These are phyloP conservation scores for Aspergillus pseudonomiae DNA, from an alignment of 2,329 filamentous ascomycete genomes.

Conservation along the genomic window DNA sequence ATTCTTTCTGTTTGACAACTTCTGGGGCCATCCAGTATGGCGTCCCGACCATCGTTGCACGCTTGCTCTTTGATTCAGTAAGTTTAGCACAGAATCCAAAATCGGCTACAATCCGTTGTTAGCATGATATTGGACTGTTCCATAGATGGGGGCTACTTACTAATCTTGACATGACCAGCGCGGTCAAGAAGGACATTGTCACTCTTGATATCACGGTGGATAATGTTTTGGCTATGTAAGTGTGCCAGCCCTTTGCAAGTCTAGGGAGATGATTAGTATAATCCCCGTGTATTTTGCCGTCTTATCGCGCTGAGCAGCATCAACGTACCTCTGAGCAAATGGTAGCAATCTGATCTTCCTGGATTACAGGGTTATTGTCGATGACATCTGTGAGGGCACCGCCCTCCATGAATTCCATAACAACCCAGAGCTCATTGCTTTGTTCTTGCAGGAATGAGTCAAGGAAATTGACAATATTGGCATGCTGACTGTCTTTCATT, in stretches of 20 bases:
- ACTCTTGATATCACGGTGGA: constrained; percentile 98
- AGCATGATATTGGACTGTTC: background rate
- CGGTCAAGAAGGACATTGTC: constrained; percentile 96
- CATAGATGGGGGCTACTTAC: constrained; percentile 59
- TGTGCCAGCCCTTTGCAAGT: constrained; percentile 95
- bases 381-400: constrained; percentile 97
- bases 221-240: constrained; percentile 93
- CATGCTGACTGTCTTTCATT: constrained; percentile 98
- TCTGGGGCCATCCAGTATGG: constrained; percentile 99
- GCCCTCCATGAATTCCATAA: constrained; percentile 99
- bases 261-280: constrained; percentile 52
- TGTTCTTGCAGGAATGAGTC: constrained; percentile 96
- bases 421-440: constrained; percentile 95
- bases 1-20: constrained; percentile 99
- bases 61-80: constrained; percentile 94
- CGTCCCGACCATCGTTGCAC: constrained; percentile 98
- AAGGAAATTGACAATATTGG: constrained; percentile 98
- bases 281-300: background rate
- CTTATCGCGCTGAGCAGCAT: background rate
- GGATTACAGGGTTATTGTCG: constrained; percentile 93
- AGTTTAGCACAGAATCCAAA: constrained; percentile 99
- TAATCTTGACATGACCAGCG: constrained; percentile 95
- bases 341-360: constrained; percentile 95
- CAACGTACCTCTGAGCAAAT: constrained; percentile 87
- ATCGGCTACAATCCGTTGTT: constrained; percentile 69